Evolutionary conservation across 192 early-diverging fungal genomes (phyloP), one percentile per base, ranked within the genome.

Genomic region (Rhizophagus clarus): DNA sequence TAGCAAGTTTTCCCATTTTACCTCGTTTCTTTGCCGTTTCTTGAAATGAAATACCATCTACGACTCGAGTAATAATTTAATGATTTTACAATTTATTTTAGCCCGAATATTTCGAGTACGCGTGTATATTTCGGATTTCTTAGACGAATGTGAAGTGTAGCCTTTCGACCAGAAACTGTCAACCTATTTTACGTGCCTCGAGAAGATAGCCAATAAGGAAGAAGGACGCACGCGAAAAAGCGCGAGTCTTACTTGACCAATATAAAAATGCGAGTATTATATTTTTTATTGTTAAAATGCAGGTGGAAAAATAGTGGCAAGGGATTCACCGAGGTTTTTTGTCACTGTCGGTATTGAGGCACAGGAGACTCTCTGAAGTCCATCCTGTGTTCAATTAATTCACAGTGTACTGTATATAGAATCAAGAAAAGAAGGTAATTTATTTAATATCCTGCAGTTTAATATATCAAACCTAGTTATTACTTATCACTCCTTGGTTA

Each of bases 221-320:
- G 62, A 77, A 67, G 45, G 68, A 71, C 26, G 70, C 7, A 10
- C 31, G 51, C 26, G 8, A 24, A 68, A 79, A 71, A 79, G 77
- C 67, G 11, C 66, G 51, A 60, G 42, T 28, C 47, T 70, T 79
- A 26, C 45, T 79, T 32, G 77, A 79, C 56, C 64, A 22, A 49
- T 79, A 79, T 79, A 79, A 29, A 67, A 77, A 79, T 66, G 40
- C 77, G 51, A 79, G 67, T 79, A 70, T n/a, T 72, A 42, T 6
- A 40, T 3, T 79, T n/a, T 79, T 47, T 78, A 71, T 70, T 47
- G 69, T 37, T 37, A 20, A 64, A 64, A 64, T 64, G 62, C 26
- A 68, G 66, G 72, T 47, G 72, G 72, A n/a, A 24, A 32, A 56
- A 73, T 47, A 47, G 72, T 73, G 72, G 51, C 72, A 73, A 73